phyloP scores from a whole-genome alignment of 805 yeast genomes.

The Metschnikowia amazonensis region DNA sequence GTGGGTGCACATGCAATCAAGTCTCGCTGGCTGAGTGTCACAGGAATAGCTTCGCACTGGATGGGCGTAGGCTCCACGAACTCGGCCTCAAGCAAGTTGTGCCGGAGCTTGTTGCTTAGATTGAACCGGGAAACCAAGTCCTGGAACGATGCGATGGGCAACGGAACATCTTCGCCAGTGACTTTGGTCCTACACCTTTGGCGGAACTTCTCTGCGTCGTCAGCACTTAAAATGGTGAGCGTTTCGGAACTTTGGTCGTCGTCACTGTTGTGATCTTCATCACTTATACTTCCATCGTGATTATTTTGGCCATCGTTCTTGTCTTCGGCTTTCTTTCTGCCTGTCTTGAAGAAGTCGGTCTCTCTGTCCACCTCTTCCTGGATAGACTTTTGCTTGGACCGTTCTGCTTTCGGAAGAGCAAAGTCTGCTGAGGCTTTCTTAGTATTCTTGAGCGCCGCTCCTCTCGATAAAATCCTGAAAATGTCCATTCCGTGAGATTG shows the following conservation, averaged over 20 bases:
- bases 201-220: conserved; percentile 62
- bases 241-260: conserved; percentile 28
- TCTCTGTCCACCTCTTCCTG: conserved; percentile 60
- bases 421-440: conserved; percentile 44
- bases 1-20: conserved; percentile 95
- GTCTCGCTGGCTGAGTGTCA: conserved; percentile 65
- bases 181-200: conserved; percentile 63
- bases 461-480: conserved; percentile 78
- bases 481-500: conserved; percentile 64
- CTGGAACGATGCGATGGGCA: conserved; percentile 86
- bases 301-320: neutral
- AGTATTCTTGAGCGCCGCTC: conserved; percentile 70
- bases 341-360: conserved; percentile 69
- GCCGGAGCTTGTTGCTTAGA: conserved; percentile 53
- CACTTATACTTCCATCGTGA: too few species aligned
- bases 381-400: conserved; percentile 34
- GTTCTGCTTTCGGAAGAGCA: conserved; percentile 21
- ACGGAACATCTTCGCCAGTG: conserved; percentile 81
- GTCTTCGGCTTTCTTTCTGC: neutral
- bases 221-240: conserved; percentile 44
- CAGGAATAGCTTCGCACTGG: conserved; percentile 87
- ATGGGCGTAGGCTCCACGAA: conserved; percentile 89
- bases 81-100: conserved; percentile 63
- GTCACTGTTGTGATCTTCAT: neutral
- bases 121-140: conserved; percentile 70